These are phyloP conservation scores for Paradendryphiella salina DNA, from an alignment of 2,329 filamentous ascomycete genomes.

Conservation along the genomic window DNA sequence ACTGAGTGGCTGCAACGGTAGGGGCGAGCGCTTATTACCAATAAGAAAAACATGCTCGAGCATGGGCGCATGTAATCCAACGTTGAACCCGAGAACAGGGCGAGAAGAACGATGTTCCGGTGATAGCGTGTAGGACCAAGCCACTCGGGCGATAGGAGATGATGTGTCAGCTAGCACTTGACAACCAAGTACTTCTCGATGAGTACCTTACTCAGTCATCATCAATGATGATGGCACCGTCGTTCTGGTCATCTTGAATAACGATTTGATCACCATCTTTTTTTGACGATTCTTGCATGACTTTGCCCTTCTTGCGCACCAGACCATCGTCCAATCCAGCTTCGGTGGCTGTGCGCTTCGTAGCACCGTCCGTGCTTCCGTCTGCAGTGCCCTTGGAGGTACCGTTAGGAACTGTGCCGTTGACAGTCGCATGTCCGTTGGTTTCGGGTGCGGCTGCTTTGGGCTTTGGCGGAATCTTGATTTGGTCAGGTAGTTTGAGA, in stretches of 20 bases:
- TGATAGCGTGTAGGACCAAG: background rate
- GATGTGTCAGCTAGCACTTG: background rate
- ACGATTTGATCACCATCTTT: constrained; percentile 41
- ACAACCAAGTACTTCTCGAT: background rate
- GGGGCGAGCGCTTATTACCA: background rate
- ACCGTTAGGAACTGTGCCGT: constrained; percentile 15
- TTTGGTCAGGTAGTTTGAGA: constrained; percentile 54
- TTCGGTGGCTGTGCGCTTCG: constrained; percentile 53
- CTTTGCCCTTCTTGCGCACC: constrained; percentile 48
- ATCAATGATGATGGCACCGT: constrained; percentile 47
- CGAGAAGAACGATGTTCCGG: background rate
- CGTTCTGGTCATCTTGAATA: constrained; percentile 39
- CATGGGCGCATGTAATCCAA: background rate
- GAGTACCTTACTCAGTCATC: constrained; percentile 24
- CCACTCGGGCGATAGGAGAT: background rate
- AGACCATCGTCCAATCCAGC: constrained; percentile 46
- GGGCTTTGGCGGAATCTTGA: constrained; percentile 55
- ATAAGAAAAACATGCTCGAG: background rate
- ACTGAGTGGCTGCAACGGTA: background rate
- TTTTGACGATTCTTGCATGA: constrained; percentile 35
- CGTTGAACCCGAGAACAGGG: background rate
- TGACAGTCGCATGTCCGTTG: constrained; percentile 33
- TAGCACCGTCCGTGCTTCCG: constrained; percentile 29
- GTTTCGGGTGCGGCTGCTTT: constrained; percentile 37
- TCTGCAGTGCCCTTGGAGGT: constrained; percentile 16